phyloP scores from a whole-genome alignment of 2,329 filamentous ascomycete genomes.

The Trichoderma semiorbis region DNA sequence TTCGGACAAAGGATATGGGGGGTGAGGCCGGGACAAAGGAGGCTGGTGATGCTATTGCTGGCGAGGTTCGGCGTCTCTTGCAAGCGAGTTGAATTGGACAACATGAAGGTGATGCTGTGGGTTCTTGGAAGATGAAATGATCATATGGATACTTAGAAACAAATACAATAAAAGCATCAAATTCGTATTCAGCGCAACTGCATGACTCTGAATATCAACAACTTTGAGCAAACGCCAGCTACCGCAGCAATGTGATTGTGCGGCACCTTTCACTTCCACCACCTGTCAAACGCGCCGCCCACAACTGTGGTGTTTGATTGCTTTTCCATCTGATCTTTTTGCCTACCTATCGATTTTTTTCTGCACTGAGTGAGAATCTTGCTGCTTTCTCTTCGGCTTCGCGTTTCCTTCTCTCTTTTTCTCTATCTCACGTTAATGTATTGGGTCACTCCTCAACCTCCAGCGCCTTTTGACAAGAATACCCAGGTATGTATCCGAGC shows the following conservation, averaged over 20 bases:
- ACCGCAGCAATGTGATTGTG: neutral
- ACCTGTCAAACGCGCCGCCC: neutral
- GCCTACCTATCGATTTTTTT: neutral
- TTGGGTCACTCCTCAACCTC: too few species aligned
- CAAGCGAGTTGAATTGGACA: neutral
- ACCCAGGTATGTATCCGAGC: neutral
- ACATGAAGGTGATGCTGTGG: neutral
- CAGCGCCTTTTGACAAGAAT: neutral
- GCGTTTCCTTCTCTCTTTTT: neutral
- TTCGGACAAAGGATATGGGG: slow-evolving; percentile 64
- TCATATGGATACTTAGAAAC: neutral
- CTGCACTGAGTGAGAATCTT: neutral
- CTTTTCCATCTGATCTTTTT: neutral
- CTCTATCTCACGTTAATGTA: neutral
- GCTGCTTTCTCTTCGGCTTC: neutral
- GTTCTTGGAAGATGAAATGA: neutral
- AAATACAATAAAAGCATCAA: neutral
- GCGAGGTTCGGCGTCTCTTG: slow-evolving; percentile 11
- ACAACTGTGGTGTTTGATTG: neutral
- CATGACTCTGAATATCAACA: neutral
- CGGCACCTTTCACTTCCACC: neutral
- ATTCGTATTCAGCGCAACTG: neutral
- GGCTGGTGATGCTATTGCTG: slow-evolving; percentile 58
- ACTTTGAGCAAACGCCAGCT: neutral
- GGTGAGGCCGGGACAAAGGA: slow-evolving; percentile 60